Evolutionary conservation across 768 basidiomycete genomes (phyloP), one percentile per base, ranked within the genome.

Genomic region (Mycena haematopus): DNA sequence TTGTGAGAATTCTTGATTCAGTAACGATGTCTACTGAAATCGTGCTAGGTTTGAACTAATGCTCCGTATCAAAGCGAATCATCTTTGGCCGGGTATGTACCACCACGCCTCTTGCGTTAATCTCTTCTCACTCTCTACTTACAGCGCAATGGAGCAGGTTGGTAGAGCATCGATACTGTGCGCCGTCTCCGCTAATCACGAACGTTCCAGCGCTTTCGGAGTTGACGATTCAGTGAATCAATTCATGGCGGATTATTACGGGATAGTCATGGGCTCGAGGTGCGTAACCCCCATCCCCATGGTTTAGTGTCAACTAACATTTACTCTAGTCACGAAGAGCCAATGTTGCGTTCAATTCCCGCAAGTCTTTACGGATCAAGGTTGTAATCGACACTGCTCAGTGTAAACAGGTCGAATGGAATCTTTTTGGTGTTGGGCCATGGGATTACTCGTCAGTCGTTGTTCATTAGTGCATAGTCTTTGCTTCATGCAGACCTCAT

Each of bases 211-310:
- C 55, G 80, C 85, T 1, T 89, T 89, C 66, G 81, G 77, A 19
- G 70, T 85, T 15, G 87, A 90, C 65, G 87, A 89, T 62, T 75
- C 81, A 0, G 75, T 79, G 29, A 91, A 90, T 67, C 87, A 88
- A 67, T 77, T 77, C 29, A 75, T 86, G 35, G 90, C 89, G 3
- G 84, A 90, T 65, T 77, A 76, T 57, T 89, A 85, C 72, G 89
- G 86, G 25, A 79, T 90, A 47, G 88, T 86, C 35, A 90, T 90
- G 86, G 87, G 89, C 50, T 89, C 89, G 2, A 87, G 83, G 83
- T 80, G 36, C 19, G 71, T 58, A 42, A n/a, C 5, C 7, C n/a
- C 17, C 1, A n/a, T 6, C 6, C n/a, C 22, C 9, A 17, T n/a
- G 45, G 21, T 40, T 56, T 29, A 54, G 11, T 7, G 15, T 21